Percentiles rank a stretch among this genome's conserved stretches.
Evolutionary conservation across 2,329 filamentous ascomycete species (phyloP).

Genomic region (Colletotrichum neosansevieriae): DNA sequence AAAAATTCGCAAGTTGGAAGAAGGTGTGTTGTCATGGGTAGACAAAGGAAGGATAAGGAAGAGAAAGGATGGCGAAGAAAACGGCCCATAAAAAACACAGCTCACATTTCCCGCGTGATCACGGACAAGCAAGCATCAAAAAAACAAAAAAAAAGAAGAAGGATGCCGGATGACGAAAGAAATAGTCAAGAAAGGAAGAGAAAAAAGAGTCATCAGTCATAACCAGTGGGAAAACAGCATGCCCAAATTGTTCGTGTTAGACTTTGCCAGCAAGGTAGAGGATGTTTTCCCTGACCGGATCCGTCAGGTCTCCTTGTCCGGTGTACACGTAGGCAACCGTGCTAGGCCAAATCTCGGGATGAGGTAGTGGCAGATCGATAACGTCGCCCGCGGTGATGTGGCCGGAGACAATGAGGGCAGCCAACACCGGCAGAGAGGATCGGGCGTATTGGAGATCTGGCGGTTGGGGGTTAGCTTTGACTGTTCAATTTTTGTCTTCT

Average conservation of each 20-base stretch:
- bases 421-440: conserved; percentile 65
- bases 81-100: conserved; percentile 4
- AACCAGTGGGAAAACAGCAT: not conserved
- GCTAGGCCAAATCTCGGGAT: conserved; percentile 66
- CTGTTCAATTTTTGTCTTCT: not conserved
- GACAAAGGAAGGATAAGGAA: conserved; percentile 23
- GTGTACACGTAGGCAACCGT: conserved; percentile 69
- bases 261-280: conserved; percentile 65
- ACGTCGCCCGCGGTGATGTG: conserved; percentile 64
- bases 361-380: conserved; percentile 69
- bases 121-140: conserved; percentile 12
- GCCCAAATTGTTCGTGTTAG: conserved; percentile 44
- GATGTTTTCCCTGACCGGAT: conserved; percentile 64
- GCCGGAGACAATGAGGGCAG: conserved; percentile 66
- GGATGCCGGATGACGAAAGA: conserved; percentile 17
- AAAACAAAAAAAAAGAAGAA: not conserved
- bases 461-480: conserved; percentile 22
- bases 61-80: conserved; percentile 10
- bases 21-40: not conserved
- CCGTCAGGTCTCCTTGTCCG: conserved; percentile 58
- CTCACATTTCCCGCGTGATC: conserved; percentile 15
- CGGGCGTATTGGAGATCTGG: conserved; percentile 62
- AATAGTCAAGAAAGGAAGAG: conserved; percentile 18
- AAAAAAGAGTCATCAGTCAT: conserved; percentile 29
- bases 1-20: not conserved